Conservation (phyloP, 148 eudicot species). For the Cornus suecica region DNA sequence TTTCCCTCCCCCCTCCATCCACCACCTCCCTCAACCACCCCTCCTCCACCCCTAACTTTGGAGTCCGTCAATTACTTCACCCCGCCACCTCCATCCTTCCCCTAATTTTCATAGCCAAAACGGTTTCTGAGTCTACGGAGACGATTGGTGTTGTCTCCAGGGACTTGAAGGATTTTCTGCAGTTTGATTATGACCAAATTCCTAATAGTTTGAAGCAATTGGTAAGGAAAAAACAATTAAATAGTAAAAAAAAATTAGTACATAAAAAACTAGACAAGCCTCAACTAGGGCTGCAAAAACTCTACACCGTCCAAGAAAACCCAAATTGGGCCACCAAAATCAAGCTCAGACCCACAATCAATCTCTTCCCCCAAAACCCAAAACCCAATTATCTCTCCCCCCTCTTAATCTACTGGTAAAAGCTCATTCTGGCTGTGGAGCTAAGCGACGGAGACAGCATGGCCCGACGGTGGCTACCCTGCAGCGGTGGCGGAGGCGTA, state of each 20-base stretch:
- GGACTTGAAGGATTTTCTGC: constrained; percentile 68
- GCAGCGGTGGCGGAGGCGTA: constrained; percentile 38
- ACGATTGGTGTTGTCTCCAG: constrained; percentile 52
- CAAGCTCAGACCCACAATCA: constrained; percentile 28
- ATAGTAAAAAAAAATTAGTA: no score
- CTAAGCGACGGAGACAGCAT: constrained; percentile 16
- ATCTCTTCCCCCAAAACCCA: constrained; percentile 25
- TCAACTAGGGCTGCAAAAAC: constrained; percentile 39
- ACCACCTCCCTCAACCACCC: no score
- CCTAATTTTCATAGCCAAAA: constrained; percentile 46
- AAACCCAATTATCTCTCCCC: constrained; percentile 28
- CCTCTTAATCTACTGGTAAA: constrained; percentile 15
- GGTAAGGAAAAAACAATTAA: no score
- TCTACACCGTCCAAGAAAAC: constrained; percentile 34
- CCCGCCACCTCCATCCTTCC: no score
- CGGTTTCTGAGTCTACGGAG: constrained; percentile 74
- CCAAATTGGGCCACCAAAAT: constrained; percentile 40
- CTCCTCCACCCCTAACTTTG: no score
- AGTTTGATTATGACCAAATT: constrained; percentile 67
- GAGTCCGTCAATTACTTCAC: no score
- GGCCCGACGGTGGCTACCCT: not conserved
- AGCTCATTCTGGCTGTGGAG: constrained; percentile 22
- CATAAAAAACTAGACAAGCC: no score
- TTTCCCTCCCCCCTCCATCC: no score
- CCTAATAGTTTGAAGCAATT: constrained; percentile 81